Evolutionary conservation across 2,329 filamentous ascomycete species (phyloP), one percentile per base, ranked within the genome.

Genomic region (Didymella exigua): DNA sequence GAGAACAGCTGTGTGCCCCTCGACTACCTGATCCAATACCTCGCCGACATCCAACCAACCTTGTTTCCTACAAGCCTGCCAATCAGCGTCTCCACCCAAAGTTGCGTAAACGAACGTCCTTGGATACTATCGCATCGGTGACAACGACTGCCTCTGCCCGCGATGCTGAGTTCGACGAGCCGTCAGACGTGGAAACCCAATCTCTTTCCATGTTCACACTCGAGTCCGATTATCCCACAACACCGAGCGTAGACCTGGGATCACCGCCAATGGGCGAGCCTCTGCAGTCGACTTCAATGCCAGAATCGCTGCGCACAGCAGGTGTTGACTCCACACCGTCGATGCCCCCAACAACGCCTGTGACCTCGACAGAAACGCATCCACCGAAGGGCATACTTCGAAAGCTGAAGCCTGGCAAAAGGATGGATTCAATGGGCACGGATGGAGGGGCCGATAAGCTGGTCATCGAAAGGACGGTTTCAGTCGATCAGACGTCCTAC

Each of bases 61-160:
- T 64, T 27, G 54, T 58, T 16, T 66, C 66, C 0, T 67, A 65
- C 16, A 62, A 60, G 24, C 51, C 56, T 3, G 40, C 50, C 42
- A 64, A 65, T 36, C 61, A 55, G 53, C 65, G 61, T 26, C 47
- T 70, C 14, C 66, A 65, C 16, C 56, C 56, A 8, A 61, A 60
- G 31, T 41, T 71, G 18, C 54, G 62, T 5, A 59, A 58, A 45
- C 66, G 65, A 48, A 70, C 67, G 7, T 72, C 70, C 1, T 49
- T 72, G 21, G 70, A 73, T 44, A 73, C 70, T 4, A 73, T 73
- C 44, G 62, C 63, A 14, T 72, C 67, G 2, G 69, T 73, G 30
- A 65, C 59, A 13, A 71, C 65, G 9, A 63, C 59, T 6, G 47
- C 55, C 14, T 63, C 61, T 14, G 51, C 55, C 16, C 47, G 47